A percentile compares a stretch with the other conserved stretches of the same genome.
phyloP scores from a whole-genome alignment of 345 rosid genomes.

The Eucalyptus victrix region DNA sequence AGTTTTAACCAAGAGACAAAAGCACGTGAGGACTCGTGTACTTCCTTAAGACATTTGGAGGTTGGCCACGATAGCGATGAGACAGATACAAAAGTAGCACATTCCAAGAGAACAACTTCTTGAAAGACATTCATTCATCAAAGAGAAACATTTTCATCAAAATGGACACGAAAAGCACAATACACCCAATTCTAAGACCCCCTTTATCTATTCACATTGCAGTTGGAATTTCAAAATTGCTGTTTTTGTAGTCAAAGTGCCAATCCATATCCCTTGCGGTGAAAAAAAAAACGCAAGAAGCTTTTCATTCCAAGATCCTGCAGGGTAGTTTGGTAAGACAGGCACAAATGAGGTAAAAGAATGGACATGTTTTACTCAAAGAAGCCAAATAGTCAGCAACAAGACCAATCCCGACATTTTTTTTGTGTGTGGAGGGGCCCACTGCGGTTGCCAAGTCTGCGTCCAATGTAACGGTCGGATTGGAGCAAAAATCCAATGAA shows the following conservation, averaged over 20 bases:
- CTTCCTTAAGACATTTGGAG: neutral
- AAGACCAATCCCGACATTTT: neutral
- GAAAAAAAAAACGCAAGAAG: neutral
- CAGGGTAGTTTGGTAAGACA: neutral
- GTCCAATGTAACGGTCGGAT: conserved; percentile 44
- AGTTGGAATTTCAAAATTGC: neutral
- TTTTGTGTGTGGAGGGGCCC: conserved; percentile 1
- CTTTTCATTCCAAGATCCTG: neutral
- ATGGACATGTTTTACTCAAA: neutral
- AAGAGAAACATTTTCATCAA: neutral
- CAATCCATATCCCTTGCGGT: neutral
- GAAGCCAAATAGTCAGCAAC: neutral
- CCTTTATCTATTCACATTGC: neutral
- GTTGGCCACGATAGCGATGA: neutral
- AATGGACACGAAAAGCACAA: neutral
- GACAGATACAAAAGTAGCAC: neutral
- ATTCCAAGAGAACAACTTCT: neutral
- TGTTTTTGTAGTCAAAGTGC: neutral
- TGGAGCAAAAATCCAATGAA: conserved; percentile 16
- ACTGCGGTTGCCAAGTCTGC: conserved; percentile 16
- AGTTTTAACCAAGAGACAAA: neutral
- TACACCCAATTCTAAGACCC: neutral
- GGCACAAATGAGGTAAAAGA: neutral
- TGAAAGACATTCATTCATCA: neutral
- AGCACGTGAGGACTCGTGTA: neutral